Conservation (phyloP, 1,139 yeast genomes). For the Geotrichum reessii region DNA sequence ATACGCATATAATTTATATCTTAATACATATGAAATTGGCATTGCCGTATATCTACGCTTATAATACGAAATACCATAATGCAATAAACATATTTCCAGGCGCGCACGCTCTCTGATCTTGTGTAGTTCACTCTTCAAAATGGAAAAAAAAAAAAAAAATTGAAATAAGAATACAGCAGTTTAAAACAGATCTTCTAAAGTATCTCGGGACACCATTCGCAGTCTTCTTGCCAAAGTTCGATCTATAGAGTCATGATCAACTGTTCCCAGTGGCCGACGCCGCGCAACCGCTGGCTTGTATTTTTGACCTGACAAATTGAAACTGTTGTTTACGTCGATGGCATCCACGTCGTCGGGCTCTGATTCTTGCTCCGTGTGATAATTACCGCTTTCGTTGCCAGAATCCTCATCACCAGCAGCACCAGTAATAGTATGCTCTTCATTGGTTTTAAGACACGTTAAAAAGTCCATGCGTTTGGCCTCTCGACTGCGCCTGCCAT, state of each 20-base stretch:
- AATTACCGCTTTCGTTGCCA: not conserved
- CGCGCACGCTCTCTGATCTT: too few relatives aligned
- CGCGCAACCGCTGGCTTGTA: not conserved
- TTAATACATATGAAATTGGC: too few relatives aligned
- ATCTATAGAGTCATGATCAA: not conserved
- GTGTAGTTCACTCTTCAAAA: not conserved
- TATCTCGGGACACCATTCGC: not conserved
- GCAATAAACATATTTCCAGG: too few relatives aligned
- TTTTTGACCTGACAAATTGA: not conserved
- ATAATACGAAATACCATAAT: too few relatives aligned
- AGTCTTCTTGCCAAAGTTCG: not conserved
- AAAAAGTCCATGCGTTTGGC: not conserved
- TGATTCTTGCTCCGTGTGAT: not conserved
- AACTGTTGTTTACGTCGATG: not conserved
- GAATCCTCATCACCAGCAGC: not conserved
- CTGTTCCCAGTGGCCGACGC: not conserved
- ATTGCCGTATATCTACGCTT: too few relatives aligned
- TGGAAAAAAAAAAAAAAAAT: not conserved
- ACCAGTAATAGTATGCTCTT: not conserved
- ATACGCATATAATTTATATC: too few relatives aligned
- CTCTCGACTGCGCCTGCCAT: not conserved
- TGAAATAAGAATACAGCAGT: not conserved
- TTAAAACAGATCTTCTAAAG: not conserved
- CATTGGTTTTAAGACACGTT: not conserved
- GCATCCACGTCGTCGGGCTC: conserved; percentile 4